Conservation (phyloP, 352 stramenopile species). For the Phytophthora palmivora region DNA sequence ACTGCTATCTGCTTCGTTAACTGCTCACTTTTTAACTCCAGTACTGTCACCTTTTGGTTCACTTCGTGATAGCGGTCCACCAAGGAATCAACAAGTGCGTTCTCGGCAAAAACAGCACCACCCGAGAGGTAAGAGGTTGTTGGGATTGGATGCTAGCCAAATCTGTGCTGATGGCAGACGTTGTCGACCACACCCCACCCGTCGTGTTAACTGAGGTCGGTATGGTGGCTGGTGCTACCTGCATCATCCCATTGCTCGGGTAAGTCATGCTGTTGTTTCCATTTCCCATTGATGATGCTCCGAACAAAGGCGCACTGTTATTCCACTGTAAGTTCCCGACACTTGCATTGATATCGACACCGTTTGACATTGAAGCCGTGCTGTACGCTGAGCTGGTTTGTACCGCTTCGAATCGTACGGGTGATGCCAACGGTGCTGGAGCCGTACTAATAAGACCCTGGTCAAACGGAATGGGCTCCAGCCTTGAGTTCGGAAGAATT, state of each 20-base stretch:
- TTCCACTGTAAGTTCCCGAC: constrained; percentile 17
- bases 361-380: constrained; percentile 4
- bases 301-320: constrained; percentile 9
- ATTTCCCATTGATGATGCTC: constrained; percentile 17
- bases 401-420: constrained; percentile 7
- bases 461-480: constrained; percentile 37
- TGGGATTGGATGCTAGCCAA: constrained; percentile 24
- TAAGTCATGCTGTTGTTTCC: constrained; percentile 9
- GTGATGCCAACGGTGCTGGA: constrained; percentile 3
- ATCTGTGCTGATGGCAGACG: constrained; percentile 32
- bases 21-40: constrained; percentile 50
- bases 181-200: constrained; percentile 35
- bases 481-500: constrained; percentile 5
- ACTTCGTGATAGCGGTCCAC: constrained; percentile 58
- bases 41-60: constrained; percentile 46
- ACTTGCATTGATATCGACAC: constrained; percentile 9
- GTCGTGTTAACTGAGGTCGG: constrained; percentile 9
- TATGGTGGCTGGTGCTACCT: constrained; percentile 17
- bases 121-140: constrained; percentile 34
- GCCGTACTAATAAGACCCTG: constrained; percentile 8
- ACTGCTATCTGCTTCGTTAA: constrained; percentile 57
- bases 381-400: constrained; percentile 10
- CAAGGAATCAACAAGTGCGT: constrained; percentile 65
- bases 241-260: constrained; percentile 19
- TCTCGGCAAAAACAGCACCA: constrained; percentile 35